Percentiles rank a stretch among this genome's conserved stretches.
These are phyloP conservation scores for Diaporthe nobilis DNA, from an alignment of 2,329 filamentous ascomycete species.

Conservation along the genomic window DNA sequence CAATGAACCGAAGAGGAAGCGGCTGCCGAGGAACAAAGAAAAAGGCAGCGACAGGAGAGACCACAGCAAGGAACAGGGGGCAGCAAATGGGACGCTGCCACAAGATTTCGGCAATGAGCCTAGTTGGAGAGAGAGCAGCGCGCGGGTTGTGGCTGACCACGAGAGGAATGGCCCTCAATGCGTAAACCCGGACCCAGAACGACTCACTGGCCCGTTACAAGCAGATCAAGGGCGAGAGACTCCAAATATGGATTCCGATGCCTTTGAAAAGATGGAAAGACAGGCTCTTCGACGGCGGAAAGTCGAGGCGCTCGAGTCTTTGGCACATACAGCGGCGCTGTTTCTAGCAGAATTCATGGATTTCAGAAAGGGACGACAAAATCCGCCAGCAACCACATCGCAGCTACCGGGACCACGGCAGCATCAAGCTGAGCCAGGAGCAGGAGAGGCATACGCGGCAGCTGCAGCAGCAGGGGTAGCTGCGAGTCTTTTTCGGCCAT, in stretches of 20 bases:
- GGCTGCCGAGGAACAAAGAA: slow-evolving; percentile 10
- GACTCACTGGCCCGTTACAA: background rate
- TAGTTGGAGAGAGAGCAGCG: background rate
- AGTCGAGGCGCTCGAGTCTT: slow-evolving; percentile 40
- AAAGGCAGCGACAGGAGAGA: background rate
- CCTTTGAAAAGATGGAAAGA: slow-evolving; percentile 30
- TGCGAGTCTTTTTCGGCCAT: background rate
- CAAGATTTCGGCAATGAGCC: background rate
- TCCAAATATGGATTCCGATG: background rate
- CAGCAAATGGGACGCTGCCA: background rate
- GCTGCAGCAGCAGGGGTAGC: slow-evolving; percentile 13
- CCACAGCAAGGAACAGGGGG: background rate
- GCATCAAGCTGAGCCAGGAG: background rate
- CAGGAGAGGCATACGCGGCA: slow-evolving; percentile 14
- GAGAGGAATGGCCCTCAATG: background rate
- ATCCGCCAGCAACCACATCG: background rate
- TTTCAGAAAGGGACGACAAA: slow-evolving; percentile 6
- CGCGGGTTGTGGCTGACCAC: background rate
- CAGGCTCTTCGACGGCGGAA: slow-evolving; percentile 39
- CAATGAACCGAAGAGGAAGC: background rate
- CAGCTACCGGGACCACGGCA: background rate
- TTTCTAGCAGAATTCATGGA: slow-evolving; percentile 38
- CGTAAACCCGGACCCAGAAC: background rate
- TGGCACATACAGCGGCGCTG: slow-evolving; percentile 38
- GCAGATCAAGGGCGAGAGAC: background rate